These are phyloP conservation scores for Sporopachydermia lactativora DNA, from an alignment of 805 yeast species.

Conservation along the genomic window DNA sequence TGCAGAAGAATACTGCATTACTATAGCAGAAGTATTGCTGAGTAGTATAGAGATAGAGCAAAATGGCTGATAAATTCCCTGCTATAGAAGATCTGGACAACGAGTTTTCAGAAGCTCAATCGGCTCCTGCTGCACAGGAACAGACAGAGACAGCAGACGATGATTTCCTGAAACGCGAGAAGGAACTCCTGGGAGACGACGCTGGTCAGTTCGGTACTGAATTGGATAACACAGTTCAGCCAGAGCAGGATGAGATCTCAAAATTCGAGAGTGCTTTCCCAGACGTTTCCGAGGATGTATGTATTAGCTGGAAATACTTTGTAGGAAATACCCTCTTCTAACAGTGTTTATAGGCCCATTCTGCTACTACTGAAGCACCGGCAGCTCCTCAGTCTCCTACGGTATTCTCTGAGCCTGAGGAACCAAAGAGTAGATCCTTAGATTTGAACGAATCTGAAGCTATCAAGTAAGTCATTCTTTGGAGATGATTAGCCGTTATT, in stretches of 20 bases:
- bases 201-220: slow-evolving; percentile 22
- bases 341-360: too few relatives aligned
- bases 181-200: slow-evolving; percentile 27
- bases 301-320: too few relatives aligned
- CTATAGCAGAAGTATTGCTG: background rate
- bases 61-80: slow-evolving; percentile 68
- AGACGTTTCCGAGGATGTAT: slow-evolving; percentile 11
- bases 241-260: slow-evolving; percentile 7
- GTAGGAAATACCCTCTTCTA: too few relatives aligned
- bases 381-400: too few relatives aligned
- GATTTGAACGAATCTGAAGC: slow-evolving; percentile 36
- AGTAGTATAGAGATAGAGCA: slow-evolving; percentile 3
- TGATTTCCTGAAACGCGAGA: slow-evolving; percentile 26
- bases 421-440: too few relatives aligned
- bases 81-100: slow-evolving; percentile 43
- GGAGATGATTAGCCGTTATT: slow-evolving; percentile 10
- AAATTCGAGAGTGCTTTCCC: slow-evolving; percentile 16
- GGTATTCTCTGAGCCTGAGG: too few relatives aligned
- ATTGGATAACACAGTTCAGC: slow-evolving; percentile 7
- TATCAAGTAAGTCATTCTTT: slow-evolving; percentile 21
- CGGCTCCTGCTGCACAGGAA: slow-evolving; percentile 13
- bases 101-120: slow-evolving; percentile 24
- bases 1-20: background rate
- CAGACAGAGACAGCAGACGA: slow-evolving; percentile 14
- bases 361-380: too few relatives aligned